Evolutionary conservation across 225 moss, liverwort and hornwort genomes (phyloP).

Genomic region (Sphagnum contortum): DNA sequence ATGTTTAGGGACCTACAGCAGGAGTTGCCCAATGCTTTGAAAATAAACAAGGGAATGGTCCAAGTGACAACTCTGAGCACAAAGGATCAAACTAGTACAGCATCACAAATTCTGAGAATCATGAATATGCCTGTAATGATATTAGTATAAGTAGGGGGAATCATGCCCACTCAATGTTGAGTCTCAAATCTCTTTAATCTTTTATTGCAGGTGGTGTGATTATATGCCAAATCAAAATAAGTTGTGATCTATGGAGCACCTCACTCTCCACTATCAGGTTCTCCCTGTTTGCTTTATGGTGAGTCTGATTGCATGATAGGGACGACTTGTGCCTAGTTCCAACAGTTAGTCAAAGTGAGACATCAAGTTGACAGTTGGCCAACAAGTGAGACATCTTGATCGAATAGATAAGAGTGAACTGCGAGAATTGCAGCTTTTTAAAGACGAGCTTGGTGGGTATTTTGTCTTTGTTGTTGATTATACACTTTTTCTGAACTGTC

Average conservation of each 20-base stretch:
- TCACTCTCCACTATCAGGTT: slow-evolving; percentile 62
- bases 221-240: slow-evolving; percentile 56
- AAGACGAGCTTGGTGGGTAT: slow-evolving; percentile 50
- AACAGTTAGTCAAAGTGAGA: too few species aligned
- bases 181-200: too few species aligned
- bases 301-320: too few species aligned
- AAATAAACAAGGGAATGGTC: too few species aligned
- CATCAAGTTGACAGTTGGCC: not conserved
- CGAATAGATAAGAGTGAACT: slow-evolving; percentile 53
- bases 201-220: slow-evolving; percentile 33
- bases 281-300: not conserved
- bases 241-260: slow-evolving; percentile 57
- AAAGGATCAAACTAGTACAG: too few species aligned
- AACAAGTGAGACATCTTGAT: slow-evolving; percentile 47
- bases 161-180: too few species aligned
- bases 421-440: slow-evolving; percentile 51
- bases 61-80: too few species aligned
- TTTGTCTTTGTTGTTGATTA: too few species aligned
- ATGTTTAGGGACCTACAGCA: not conserved
- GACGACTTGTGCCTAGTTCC: too few species aligned
- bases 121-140: not conserved
- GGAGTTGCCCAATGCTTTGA: too few species aligned
- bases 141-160: too few species aligned
- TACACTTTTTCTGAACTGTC: too few species aligned
- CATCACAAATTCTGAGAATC: not conserved